Evolutionary conservation across 768 basidiomycete genomes (phyloP), one percentile per base, ranked within the genome.

Genomic region (Coprinopsis cinerea): DNA sequence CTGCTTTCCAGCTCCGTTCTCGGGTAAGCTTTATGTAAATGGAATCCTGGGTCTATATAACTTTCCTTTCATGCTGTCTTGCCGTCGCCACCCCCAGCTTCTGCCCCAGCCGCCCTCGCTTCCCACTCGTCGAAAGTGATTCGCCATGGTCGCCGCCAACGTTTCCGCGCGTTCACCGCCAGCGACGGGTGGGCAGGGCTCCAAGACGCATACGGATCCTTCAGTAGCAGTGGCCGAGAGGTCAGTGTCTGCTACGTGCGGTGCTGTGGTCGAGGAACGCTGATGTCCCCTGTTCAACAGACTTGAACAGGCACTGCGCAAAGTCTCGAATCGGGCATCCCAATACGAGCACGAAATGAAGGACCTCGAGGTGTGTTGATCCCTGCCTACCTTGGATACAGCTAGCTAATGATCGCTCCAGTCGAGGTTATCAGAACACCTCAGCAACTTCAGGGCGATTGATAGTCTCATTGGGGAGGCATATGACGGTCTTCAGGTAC

Each of bases 371-470:
- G 83, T 80, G 44, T 36, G 25, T 42, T 15, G 22, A 27, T 32
- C 30, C 27, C 24, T 45, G 15, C n/a, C 45, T 24, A 25, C 17
- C 45, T 26, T 18, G 24, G 20, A 44, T 35, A 18, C n/a, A 32
- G 47, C 46, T 30, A 36, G 53, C 42, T 52, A 24, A 28, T 36
- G 27, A 48, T 27, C 23, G 20, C 24, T 41, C 44, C 57, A 88
- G 86, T 73, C 73, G 45, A 79, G 77, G 60, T 74, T 90, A 20
- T 75, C 82, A 34, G 81, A 86, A 56, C 78, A 82, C 59, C 67
- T 89, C 48, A 82, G 82, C 57, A 88, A 88, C 59, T 88, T 87
- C 48, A 72, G 83, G 47, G 81, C 83, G 15, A 81, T 89, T 53
- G 84, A 89, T 55, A 76, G 76, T 53, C 74, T 81, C 22, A 71